These are phyloP conservation scores for Pseudocercospora fijiensis DNA, from an alignment of 2,329 filamentous ascomycete genomes.

Conservation along the genomic window DNA sequence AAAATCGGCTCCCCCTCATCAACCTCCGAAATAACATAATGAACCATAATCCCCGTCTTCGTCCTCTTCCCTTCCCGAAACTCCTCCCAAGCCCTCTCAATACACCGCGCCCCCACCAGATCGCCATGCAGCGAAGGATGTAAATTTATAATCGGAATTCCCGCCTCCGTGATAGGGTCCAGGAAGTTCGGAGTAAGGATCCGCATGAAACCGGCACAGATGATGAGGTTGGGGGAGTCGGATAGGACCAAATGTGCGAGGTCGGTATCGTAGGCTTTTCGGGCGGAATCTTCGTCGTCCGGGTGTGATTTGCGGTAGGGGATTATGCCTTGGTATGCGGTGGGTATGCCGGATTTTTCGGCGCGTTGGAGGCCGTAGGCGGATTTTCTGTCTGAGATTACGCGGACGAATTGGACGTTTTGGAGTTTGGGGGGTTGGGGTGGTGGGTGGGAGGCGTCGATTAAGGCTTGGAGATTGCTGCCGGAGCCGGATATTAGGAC, in stretches of 20 bases:
- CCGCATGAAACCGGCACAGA: slow-evolving; percentile 87
- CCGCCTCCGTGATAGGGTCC: slow-evolving; percentile 61
- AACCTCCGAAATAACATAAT: slow-evolving; percentile 74
- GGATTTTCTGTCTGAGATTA: slow-evolving; percentile 65
- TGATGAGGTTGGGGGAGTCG: slow-evolving; percentile 69
- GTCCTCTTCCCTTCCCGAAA: slow-evolving; percentile 67
- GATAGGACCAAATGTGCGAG: slow-evolving; percentile 66
- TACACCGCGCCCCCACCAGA: slow-evolving; percentile 71
- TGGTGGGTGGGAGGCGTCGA: slow-evolving; percentile 54
- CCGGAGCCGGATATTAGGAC: slow-evolving; percentile 66
- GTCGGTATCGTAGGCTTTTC: slow-evolving; percentile 71
- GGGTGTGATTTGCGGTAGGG: slow-evolving; percentile 69
- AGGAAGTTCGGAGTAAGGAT: slow-evolving; percentile 71
- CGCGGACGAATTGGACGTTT: slow-evolving; percentile 57
- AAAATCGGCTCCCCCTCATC: slow-evolving; percentile 76
- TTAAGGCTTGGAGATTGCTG: slow-evolving; percentile 76
- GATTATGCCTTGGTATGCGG: slow-evolving; percentile 78
- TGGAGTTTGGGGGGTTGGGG: slow-evolving; percentile 45
- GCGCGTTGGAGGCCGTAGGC: slow-evolving; percentile 66
- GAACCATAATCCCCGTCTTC: slow-evolving; percentile 80
- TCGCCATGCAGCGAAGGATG: slow-evolving; percentile 73
- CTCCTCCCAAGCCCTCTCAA: slow-evolving; percentile 73
- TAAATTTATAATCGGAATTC: slow-evolving; percentile 74
- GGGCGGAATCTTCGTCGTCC: slow-evolving; percentile 55
- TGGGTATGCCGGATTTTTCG: slow-evolving; percentile 62